Evolutionary conservation across 345 rosid genomes (phyloP).

Genomic region (Luvunga scandens): DNA sequence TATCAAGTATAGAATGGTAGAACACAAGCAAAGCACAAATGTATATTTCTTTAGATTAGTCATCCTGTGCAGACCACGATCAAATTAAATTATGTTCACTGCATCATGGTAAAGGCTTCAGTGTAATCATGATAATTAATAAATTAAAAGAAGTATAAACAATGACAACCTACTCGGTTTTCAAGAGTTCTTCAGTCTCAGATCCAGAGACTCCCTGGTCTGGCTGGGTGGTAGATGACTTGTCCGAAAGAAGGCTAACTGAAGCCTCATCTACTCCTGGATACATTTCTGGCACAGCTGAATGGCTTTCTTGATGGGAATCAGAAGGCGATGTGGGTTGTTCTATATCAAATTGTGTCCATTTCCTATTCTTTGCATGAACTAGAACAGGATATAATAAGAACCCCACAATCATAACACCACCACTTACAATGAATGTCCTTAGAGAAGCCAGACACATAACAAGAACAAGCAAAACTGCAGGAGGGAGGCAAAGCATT

Average conservation of each 20-base stretch:
- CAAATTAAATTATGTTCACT: not conserved
- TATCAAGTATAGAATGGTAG: not conserved
- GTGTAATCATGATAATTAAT: not conserved
- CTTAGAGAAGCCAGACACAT: conserved; percentile 71
- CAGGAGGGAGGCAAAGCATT: conserved; percentile 68
- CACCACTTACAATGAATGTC: conserved; percentile 65
- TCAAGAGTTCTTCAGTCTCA: conserved; percentile 21
- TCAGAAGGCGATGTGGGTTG: conserved; percentile 19
- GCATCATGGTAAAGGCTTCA: not conserved
- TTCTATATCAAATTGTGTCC: conserved; percentile 42
- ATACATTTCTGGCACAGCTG: conserved; percentile 18
- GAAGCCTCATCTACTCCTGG: conserved; percentile 54
- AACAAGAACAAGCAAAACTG: conserved; percentile 65
- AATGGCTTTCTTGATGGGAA: conserved; percentile 3
- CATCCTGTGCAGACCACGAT: not conserved
- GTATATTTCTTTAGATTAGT: not conserved
- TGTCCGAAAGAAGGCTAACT: conserved; percentile 40
- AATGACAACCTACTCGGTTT: conserved; percentile 28
- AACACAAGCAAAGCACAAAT: not conserved
- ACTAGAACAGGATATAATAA: conserved; percentile 50
- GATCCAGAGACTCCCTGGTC: conserved; percentile 18
- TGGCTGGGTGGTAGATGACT: not conserved
- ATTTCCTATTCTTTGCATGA: conserved; percentile 48
- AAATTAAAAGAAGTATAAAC: not conserved
- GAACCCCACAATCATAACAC: conserved; percentile 53